A percentile compares a stretch with the other conserved stretches of the same genome.
Evolutionary conservation across 352 stramenopile species (phyloP).

Genomic region (Globisporangium takayamanum): DNA sequence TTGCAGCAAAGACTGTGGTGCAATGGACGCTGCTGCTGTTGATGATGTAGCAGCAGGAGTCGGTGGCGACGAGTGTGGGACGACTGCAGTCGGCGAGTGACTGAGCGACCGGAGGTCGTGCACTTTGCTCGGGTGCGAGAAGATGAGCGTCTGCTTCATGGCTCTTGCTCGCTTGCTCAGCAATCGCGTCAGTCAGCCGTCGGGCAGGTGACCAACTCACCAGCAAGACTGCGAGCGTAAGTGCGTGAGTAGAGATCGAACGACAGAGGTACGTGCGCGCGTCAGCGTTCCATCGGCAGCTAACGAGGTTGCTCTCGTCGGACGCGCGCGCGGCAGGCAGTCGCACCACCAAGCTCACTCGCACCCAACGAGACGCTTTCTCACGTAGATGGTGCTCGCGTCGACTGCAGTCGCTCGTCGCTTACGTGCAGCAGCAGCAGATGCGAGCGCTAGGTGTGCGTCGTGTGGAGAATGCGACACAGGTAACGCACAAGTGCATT

Average conservation of each 20-base stretch:
- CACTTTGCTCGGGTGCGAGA: slow-evolving; percentile 11
- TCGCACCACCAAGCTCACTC: too few species aligned
- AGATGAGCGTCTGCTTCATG: slow-evolving; percentile 13
- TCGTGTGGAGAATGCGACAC: too few species aligned
- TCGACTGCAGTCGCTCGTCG: too few species aligned
- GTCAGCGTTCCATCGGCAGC: neutral
- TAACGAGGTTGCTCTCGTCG: too few species aligned
- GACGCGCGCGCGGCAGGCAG: too few species aligned
- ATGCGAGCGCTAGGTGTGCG: too few species aligned
- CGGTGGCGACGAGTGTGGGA: slow-evolving; percentile 1
- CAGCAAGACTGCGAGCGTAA: too few species aligned
- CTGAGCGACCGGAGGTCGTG: slow-evolving; percentile 9
- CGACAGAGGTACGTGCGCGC: neutral
- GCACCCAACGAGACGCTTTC: too few species aligned
- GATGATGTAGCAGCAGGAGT: neutral
- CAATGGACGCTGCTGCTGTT: neutral
- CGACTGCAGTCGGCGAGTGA: neutral
- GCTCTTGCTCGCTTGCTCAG: neutral
- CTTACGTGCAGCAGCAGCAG: too few species aligned
- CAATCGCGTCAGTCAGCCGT: neutral
- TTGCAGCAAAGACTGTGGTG: neutral
- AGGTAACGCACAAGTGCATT: too few species aligned
- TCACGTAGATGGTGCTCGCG: too few species aligned
- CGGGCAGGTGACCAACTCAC: too few species aligned
- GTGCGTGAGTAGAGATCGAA: neutral